Base-by-base conservation (phyloP, 257 asterid species). In the Agastache rugosa region DNA sequence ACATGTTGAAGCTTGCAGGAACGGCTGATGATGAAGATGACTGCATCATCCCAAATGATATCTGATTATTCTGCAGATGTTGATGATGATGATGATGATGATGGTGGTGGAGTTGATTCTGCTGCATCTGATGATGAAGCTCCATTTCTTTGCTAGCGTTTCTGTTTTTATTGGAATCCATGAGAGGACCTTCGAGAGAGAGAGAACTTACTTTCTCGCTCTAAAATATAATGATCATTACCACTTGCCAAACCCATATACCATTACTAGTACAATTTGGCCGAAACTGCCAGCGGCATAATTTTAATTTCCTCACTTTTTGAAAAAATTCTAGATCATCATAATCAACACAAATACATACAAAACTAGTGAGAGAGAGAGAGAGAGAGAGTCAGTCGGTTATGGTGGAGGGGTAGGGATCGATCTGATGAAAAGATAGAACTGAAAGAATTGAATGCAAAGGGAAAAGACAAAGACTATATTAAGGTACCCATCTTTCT, bases 21-120 rank as follows among this genome's bases (percentile, higher is more conserved):
- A 86, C 68, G 69, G 77, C 44, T 60, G 92, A 51, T 8, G 96
- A 77, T 0, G 91, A 72, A 3, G 91, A 74, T 4, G 85, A 54
- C 8, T 77, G 96, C 82, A 82, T 85, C 92, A 86, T 85, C 63
- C 86, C 92, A 55, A 90, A 88, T 3, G 96, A 83, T 25, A 87
- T 90, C 80, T 88, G 96, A 77, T 85, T 81, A 61, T 58, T 78
- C 53, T 66, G 73, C 11, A 55, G 79, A 34, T 76, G 78, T 17
- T 17, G 63, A 0, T 82, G 71, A 39, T 75, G 62, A 61, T 61
- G 78, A 22, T 66, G 76, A 19, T 75, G 71, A 37, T 73, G 79
- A 25, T 17, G 69, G 3, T 82, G 84, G 17, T 41, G 83, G 53
- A 44, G 34, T n/a, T 80, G 81, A 15, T 48, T 60, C 10, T 70